These are phyloP conservation scores for Epichloe typhina DNA, from an alignment of 2,329 filamentous ascomycete species.

Conservation along the genomic window DNA sequence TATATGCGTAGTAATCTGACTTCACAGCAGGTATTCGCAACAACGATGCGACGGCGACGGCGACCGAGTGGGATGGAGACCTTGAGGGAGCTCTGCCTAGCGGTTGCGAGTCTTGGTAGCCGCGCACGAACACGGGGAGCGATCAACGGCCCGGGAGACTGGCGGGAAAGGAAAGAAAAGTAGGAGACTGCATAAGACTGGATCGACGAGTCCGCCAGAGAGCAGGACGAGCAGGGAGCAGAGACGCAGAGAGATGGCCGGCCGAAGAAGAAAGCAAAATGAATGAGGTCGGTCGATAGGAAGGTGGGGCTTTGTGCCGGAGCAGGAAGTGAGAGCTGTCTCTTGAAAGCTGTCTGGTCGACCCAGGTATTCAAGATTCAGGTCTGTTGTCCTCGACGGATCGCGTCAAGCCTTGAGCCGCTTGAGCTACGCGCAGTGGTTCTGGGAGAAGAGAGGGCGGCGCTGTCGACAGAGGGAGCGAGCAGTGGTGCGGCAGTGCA, in stretches of 20 bases:
- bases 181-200: not conserved
- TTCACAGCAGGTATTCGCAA: not conserved
- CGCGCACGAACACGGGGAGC: not conserved
- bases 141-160: not conserved
- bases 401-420: not conserved
- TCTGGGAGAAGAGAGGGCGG: not conserved
- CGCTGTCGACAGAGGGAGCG: not conserved
- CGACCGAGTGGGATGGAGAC: not conserved
- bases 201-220: not conserved
- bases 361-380: not conserved
- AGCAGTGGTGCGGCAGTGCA: not conserved
- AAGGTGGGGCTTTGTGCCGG: slow-evolving; percentile 2
- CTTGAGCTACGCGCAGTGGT: not conserved
- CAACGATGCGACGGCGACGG: not conserved
- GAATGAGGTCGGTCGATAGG: slow-evolving; percentile 1
- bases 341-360: not conserved
- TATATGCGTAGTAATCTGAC: not conserved
- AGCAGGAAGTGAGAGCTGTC: not conserved
- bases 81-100: not conserved
- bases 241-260: not conserved
- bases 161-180: not conserved
- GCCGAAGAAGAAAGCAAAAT: slow-evolving; percentile 1
- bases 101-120: not conserved
- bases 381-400: not conserved
- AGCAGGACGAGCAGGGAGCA: not conserved